These are phyloP conservation scores for Stellera chamaejasme DNA, from an alignment of 345 rosid species.

Conservation along the genomic window DNA sequence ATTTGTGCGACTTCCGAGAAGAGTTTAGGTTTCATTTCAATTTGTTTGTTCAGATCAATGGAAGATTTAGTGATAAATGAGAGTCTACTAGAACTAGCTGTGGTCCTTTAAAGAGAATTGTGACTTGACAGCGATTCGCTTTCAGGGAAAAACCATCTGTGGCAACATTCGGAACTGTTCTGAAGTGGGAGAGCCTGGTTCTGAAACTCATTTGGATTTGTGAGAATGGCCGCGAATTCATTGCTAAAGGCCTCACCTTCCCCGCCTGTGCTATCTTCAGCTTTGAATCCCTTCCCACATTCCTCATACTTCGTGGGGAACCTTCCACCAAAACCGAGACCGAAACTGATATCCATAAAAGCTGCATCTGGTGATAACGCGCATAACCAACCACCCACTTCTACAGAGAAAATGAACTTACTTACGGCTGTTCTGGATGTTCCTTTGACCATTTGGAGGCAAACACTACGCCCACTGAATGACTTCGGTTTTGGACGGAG, in stretches of 20 bases:
- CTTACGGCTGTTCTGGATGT: constrained; percentile 58
- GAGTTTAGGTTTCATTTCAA: background rate
- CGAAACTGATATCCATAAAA: constrained; percentile 24
- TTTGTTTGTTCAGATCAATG: background rate
- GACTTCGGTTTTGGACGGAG: constrained; percentile 91
- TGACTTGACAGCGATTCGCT: background rate
- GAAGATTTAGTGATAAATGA: too few relatives aligned
- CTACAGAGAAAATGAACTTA: constrained; percentile 40
- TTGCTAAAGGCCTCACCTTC: constrained; percentile 34
- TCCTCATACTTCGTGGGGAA: constrained; percentile 30
- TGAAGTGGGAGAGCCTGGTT: too few relatives aligned
- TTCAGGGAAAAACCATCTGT: background rate
- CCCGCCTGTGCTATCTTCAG: constrained; percentile 29
- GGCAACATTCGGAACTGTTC: background rate
- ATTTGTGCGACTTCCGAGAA: too few relatives aligned
- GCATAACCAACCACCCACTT: constrained; percentile 36
- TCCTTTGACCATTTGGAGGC: constrained; percentile 71
- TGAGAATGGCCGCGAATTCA: constrained; percentile 42
- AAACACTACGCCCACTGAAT: constrained; percentile 67
- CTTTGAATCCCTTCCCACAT: constrained; percentile 21
- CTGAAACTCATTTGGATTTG: background rate
- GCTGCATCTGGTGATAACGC: constrained; percentile 49
- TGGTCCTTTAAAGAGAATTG: too few relatives aligned
- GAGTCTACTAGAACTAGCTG: too few relatives aligned
- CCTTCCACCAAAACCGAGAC: constrained; percentile 47